These are phyloP conservation scores for Candida ulmi DNA, from an alignment of 805 yeast species.

Conservation along the genomic window DNA sequence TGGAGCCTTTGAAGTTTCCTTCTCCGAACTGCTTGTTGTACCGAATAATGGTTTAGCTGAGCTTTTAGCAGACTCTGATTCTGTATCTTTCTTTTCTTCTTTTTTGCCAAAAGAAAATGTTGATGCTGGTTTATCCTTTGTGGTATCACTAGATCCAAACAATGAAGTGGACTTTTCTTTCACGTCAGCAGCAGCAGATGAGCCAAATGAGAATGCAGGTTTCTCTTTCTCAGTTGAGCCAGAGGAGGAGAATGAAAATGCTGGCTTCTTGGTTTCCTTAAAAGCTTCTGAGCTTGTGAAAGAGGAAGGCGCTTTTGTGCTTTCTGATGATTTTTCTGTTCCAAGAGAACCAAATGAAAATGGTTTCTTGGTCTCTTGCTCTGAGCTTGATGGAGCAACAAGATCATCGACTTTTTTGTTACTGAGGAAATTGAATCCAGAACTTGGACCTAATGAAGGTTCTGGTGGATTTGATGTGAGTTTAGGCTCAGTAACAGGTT, in stretches of 20 bases:
- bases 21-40: conserved; percentile 1
- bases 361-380: neutral
- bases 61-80: no score
- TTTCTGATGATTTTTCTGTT: neutral
- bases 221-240: neutral
- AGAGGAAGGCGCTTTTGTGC: neutral
- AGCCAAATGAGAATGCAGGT: conserved; percentile 6
- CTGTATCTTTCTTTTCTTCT: conserved; percentile 1
- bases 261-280: neutral
- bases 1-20: conserved; percentile 10
- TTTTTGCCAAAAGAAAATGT: conserved; percentile 9
- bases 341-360: neutral
- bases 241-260: conserved; percentile 1
- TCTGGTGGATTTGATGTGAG: neutral
- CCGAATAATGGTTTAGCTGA: conserved; percentile 15
- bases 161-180: conserved; percentile 3
- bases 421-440: conserved; percentile 23
- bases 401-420: conserved; percentile 3
- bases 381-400: neutral
- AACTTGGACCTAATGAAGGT: conserved; percentile 20
- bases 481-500: neutral
- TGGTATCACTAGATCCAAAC: conserved; percentile 6
- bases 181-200: neutral
- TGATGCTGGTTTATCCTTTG: conserved; percentile 6
- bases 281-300: neutral